Evolutionary conservation across 495 filamentous ascomycete genomes (phyloP).

Genomic region (Poronia punctata): DNA sequence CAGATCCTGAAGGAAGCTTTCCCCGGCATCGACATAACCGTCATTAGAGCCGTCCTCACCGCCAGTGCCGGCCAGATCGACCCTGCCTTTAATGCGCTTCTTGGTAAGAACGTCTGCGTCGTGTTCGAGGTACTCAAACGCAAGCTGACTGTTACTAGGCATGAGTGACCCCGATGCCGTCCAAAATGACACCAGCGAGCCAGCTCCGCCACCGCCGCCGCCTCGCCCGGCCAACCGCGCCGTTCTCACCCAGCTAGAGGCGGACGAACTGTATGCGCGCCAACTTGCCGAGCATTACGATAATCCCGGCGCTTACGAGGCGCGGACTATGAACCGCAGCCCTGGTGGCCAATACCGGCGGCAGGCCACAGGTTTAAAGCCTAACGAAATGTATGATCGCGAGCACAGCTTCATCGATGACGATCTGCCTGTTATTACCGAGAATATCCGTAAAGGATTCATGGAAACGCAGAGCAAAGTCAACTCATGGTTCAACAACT

Average conservation of each 20-base stretch:
- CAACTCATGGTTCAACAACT: constrained; percentile 81
- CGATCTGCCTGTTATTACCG: constrained; percentile 86
- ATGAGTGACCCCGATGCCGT: constrained; percentile 90
- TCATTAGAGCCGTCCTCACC: constrained; percentile 80
- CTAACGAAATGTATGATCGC: constrained; percentile 45
- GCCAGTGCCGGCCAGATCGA: constrained; percentile 87
- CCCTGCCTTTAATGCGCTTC: constrained; percentile 89
- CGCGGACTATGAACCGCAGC: constrained; percentile 40
- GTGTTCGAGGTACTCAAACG: not conserved
- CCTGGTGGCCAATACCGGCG: constrained; percentile 26
- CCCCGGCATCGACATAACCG: constrained; percentile 68
- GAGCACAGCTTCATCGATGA: constrained; percentile 91
- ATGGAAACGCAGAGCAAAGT: constrained; percentile 88
- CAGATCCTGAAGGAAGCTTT: constrained; percentile 92
- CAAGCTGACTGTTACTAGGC: constrained; percentile 38
- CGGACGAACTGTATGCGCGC: constrained; percentile 88
- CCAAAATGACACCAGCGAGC: constrained; percentile 47
- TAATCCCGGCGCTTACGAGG: constrained; percentile 46
- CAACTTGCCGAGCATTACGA: constrained; percentile 90
- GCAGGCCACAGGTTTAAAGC: constrained; percentile 41
- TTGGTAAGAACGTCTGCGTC: constrained; percentile 48
- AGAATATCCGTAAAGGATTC: constrained; percentile 92
- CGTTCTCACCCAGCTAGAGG: constrained; percentile 70
- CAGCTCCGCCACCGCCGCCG: constrained; percentile 56
- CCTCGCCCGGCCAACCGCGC: constrained; percentile 59